Percentiles rank a stretch among this genome's conserved stretches.
Conservation (phyloP, 495 filamentous ascomycete species). For the Penicillium longicatenatum region DNA sequence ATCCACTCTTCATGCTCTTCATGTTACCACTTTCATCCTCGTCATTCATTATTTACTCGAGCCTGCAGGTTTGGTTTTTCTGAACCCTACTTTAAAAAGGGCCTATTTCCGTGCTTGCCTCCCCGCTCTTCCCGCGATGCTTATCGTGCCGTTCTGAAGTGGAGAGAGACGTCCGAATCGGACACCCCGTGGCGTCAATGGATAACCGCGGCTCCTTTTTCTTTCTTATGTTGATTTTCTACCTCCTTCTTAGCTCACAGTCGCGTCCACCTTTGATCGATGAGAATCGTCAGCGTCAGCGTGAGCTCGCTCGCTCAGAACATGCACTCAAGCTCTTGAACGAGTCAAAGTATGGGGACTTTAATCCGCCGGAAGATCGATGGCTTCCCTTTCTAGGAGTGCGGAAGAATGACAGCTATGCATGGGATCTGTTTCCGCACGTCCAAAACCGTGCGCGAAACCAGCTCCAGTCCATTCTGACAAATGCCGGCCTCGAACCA, state of each 20-base stretch:
- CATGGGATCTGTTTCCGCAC: constrained; percentile 64
- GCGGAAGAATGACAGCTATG: constrained; percentile 69
- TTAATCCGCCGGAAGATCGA: constrained; percentile 56
- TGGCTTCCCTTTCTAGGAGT: constrained; percentile 81
- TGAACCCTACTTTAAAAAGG: background rate
- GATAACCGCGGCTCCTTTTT: constrained; percentile 54
- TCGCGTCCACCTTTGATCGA: constrained; percentile 46
- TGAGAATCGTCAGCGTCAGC: constrained; percentile 48
- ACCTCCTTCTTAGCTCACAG: constrained; percentile 51
- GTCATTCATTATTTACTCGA: constrained; percentile 28
- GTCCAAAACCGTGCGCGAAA: constrained; percentile 57
- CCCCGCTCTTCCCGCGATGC: constrained; percentile 26
- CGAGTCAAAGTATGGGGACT: constrained; percentile 72
- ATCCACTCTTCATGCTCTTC: constrained; percentile 32
- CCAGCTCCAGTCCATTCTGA: constrained; percentile 49
- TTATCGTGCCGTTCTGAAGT: constrained; percentile 28
- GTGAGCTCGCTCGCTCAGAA: constrained; percentile 51
- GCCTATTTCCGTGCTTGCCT: background rate
- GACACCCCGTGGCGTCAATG: constrained; percentile 40
- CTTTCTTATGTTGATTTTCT: constrained; percentile 51
- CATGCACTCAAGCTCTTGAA: constrained; percentile 67
- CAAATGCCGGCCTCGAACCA: constrained; percentile 36
- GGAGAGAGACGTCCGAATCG: constrained; percentile 31
- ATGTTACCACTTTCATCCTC: constrained; percentile 22
- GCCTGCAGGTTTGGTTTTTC: constrained; percentile 3